A percentile compares a stretch with the other conserved stretches of the same genome.
Conservation (phyloP, 2,329 filamentous ascomycete species). For the Penicillium griseofulvum region DNA sequence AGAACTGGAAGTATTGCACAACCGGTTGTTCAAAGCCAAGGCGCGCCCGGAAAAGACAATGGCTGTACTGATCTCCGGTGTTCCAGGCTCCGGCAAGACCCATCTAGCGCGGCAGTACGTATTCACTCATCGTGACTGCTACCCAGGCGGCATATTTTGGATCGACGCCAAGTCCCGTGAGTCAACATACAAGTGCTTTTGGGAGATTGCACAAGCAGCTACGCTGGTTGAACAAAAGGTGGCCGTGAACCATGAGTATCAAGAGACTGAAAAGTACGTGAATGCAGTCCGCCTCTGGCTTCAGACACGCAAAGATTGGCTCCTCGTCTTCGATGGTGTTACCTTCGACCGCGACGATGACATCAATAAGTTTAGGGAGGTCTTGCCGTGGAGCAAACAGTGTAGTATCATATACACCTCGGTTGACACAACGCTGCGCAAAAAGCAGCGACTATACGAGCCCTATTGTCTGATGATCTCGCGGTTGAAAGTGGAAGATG, state of each 20-base stretch:
- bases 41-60: constrained; percentile 59
- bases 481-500: constrained; percentile 56
- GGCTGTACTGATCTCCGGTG: constrained; percentile 62
- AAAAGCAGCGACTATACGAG: constrained; percentile 60
- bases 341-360: constrained; percentile 58
- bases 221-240: constrained; percentile 48
- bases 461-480: constrained; percentile 58
- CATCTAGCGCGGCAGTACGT: constrained; percentile 68
- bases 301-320: constrained; percentile 60
- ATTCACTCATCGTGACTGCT: constrained; percentile 58
- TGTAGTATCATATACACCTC: constrained; percentile 69
- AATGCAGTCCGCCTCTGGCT: constrained; percentile 62
- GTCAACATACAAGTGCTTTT: constrained; percentile 61
- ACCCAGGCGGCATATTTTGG: constrained; percentile 68
- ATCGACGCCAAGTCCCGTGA: constrained; percentile 60
- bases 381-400: constrained; percentile 62
- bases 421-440: constrained; percentile 56
- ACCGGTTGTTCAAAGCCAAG: constrained; percentile 58
- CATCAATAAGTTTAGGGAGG: constrained; percentile 52
- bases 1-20: constrained; percentile 59
- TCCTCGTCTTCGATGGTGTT: constrained; percentile 66
- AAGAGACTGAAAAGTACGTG: constrained; percentile 52
- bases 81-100: constrained; percentile 67
- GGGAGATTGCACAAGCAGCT: constrained; percentile 62
- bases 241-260: constrained; percentile 36